Base-by-base conservation (phyloP, 106 monocot genomes). In the Dendrobium officinale region DNA sequence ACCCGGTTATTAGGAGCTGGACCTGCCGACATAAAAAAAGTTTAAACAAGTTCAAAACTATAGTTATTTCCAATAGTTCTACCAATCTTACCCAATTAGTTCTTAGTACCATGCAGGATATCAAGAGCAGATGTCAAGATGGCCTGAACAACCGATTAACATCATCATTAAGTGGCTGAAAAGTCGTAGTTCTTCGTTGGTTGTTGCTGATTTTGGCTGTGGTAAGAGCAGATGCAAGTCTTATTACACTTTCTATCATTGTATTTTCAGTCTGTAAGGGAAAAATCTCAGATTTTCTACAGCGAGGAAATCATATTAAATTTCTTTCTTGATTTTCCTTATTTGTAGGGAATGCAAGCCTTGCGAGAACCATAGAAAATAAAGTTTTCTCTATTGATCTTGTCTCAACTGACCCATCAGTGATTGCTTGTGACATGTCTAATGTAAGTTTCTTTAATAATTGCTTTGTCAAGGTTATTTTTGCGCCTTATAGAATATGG, bases 151-250 rank as follows among this genome's bases (percentile, higher is more conserved):
- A 77, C 98, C 98, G 5, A 87, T 98, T 9, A 93, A 98, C 85
- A 88, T 91, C 29, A 93, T 98, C 42, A 87, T 91, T 45, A 93
- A 87, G 81, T 98, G 98, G 98, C 72, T 98, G 45, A 92, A 90
- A 83, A 81, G 81, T 72, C 92, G 55, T 18, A 84, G 51, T 82
- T 79, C 89, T 77, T 92, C 91, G 6, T 84, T 95, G 49, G 80
- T 81, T 54, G 91, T 98, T 31, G 98, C 98, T 90, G 98, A 98
- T 95, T 98, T 98, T 93, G 98, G 98, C 16, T 98, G 98, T 86
- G 98, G 98, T 98, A 79, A 91, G 91, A 48, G 82, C 20, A 55
- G 55, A 59, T 59, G 20, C 17, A 43, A 27, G 15, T 70, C 70
- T 70, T 2, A 37, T 70, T 70, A 33, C 18, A 42, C 51, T 82